Conservation (phyloP, 106 monocot species). For the Phalaenopsis aphrodite region DNA sequence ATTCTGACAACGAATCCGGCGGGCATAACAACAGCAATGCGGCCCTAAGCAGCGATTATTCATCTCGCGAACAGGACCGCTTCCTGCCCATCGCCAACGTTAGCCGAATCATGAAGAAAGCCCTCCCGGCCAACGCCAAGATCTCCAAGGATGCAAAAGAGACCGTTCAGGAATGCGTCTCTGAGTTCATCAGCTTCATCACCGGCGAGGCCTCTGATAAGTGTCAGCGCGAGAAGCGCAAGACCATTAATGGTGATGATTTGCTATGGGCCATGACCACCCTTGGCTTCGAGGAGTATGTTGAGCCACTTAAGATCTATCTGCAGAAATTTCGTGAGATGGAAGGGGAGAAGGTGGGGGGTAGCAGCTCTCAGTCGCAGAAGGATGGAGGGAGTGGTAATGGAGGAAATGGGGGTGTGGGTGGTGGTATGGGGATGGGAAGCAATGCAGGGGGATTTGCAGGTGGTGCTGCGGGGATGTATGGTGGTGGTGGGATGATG, state of each 20-base stretch:
- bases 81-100: slow-evolving; percentile 53
- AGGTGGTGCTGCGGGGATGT: not conserved
- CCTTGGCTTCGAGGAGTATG: slow-evolving; percentile 68
- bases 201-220: slow-evolving; percentile 52
- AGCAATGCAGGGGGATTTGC: slow-evolving; percentile 12
- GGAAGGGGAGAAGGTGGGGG: slow-evolving; percentile 43
- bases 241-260: slow-evolving; percentile 66
- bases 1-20: slow-evolving; percentile 24
- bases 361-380: not conserved
- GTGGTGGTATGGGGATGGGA: slow-evolving; percentile 8
- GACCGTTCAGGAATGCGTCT: slow-evolving; percentile 47
- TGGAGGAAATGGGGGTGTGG: not conserved
- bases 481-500: slow-evolving; percentile 14
- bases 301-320: slow-evolving; percentile 60
- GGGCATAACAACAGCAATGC: slow-evolving; percentile 13
- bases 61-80: slow-evolving; percentile 37
- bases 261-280: slow-evolving; percentile 82
- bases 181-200: slow-evolving; percentile 53
- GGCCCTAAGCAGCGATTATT: slow-evolving; percentile 11
- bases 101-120: slow-evolving; percentile 54
- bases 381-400: not conserved
- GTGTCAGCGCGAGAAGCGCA: slow-evolving; percentile 56
- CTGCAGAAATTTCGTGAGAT: slow-evolving; percentile 55
- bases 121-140: slow-evolving; percentile 45
- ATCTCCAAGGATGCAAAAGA: slow-evolving; percentile 54